Evolutionary conservation across 73 alveolate genomes (phyloP).

Genomic region (Paramecium tetraurelia): DNA sequence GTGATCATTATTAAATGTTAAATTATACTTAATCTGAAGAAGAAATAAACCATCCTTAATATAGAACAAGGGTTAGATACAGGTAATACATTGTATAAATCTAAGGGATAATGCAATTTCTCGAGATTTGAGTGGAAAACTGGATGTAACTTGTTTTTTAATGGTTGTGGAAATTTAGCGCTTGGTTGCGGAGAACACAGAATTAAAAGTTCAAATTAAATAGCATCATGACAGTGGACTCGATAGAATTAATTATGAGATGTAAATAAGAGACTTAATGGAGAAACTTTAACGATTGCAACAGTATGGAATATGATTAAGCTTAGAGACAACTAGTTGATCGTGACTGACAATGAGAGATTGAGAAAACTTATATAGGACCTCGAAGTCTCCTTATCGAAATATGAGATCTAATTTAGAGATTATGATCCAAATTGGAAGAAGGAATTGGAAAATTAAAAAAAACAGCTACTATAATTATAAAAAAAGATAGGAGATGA

Average conservation of each 20-base stretch:
- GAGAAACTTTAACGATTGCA: background rate
- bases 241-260: conserved; percentile 22
- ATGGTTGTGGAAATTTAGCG: conserved; percentile 21
- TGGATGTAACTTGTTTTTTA: conserved; percentile 9
- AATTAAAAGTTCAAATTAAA: background rate
- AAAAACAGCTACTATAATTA: background rate
- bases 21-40: background rate
- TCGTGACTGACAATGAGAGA: background rate
- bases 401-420: background rate
- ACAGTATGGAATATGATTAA: background rate
- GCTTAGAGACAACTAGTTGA: background rate
- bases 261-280: conserved; percentile 23
- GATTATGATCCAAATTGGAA: conserved; percentile 43
- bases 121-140: background rate
- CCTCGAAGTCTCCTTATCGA: background rate
- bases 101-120: background rate
- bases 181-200: background rate
- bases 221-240: background rate
- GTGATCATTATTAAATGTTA: background rate
- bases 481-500: conserved; percentile 3
- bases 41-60: background rate
- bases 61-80: background rate
- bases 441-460: background rate
- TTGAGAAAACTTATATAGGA: background rate
- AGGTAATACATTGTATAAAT: background rate